Evolutionary conservation across 768 basidiomycete species (phyloP), one percentile per base, ranked within the genome.

Genomic region (Amanita subjunquillea): DNA sequence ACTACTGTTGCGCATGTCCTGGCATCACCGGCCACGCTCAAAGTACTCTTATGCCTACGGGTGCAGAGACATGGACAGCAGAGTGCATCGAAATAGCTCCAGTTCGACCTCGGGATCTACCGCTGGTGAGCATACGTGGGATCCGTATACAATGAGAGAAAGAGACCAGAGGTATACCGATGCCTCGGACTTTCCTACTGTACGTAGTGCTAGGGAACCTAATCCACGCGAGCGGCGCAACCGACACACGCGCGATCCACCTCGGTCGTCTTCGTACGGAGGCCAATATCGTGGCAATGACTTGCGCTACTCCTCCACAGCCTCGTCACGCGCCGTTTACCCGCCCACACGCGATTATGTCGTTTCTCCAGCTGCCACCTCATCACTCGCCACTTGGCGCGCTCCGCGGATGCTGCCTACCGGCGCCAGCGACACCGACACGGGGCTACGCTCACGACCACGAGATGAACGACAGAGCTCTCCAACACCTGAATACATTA

Each of bases 401-500:
- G 17, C 40, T 51, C 40, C 50, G 39, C 25, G 50, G 40, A 50
- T 32, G 22, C n/a, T 15, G 3, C 27, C 50, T 51, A 34, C 15
- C 27, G 17, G 2, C 12, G 32, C 47, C 36, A 37, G 13, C 22
- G 20, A 36, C 37, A 9, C 40, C 39, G 39, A 41, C 13, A 42
- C 20, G n/a, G 17, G 10, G 12, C 27, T 32, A 8, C 9, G 20
- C 40, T 13, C 40, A 8, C 41, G 10, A 34, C 41, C 9, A 20
- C 37, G 12, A 13, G 13, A 22, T 20, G 15, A 46, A 10, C 55
- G 32, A 13, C 42, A 17, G 20, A 32, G 10, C 15, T 44, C 37
- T n/a, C 51, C 51, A 37, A 27, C 51, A 13, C 43, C 30, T 4
- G 63, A 67, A 45, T 74, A 75, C 55, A 53, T 72, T 15, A 15